Percentiles rank a stretch among this genome's conserved stretches.
phyloP scores from a whole-genome alignment of 305 asterid species.

The Vinca major region DNA sequence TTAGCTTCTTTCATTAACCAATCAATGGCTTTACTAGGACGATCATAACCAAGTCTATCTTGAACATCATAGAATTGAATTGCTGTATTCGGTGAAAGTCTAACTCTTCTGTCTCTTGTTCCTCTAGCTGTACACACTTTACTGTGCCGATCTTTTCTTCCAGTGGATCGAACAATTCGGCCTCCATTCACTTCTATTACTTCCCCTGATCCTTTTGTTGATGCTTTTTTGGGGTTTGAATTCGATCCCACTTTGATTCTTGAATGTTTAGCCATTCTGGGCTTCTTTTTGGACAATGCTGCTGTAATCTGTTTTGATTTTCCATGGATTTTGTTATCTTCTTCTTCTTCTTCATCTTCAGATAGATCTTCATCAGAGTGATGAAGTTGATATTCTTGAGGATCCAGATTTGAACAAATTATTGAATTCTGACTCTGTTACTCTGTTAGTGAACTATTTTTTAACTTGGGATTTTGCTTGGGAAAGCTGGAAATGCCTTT shows the following conservation, averaged over 20 bases:
- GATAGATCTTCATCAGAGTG: constrained; percentile 22
- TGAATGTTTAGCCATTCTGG: no score
- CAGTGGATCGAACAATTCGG: constrained; percentile 32
- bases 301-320: no score
- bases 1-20: constrained; percentile 80
- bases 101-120: constrained; percentile 48
- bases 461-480: background rate
- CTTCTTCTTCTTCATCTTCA: constrained; percentile 15
- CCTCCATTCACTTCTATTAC: constrained; percentile 24
- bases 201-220: constrained; percentile 21
- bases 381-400: constrained; percentile 27
- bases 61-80: constrained; percentile 72
- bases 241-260: no score
- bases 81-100: constrained; percentile 69
- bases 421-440: background rate
- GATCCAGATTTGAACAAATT: constrained; percentile 32
- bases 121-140: constrained; percentile 61
- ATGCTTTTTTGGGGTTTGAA: constrained; percentile 12
- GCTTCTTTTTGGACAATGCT: background rate
- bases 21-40: constrained; percentile 74
- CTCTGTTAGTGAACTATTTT: constrained; percentile 5
- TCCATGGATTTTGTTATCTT: no score
- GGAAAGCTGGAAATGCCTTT: background rate
- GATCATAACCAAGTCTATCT: constrained; percentile 59
- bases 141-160: constrained; percentile 62